A percentile compares a stretch with the other conserved stretches of the same genome.
These are phyloP conservation scores for Mycena crocata DNA, from an alignment of 768 basidiomycete species.

Conservation along the genomic window DNA sequence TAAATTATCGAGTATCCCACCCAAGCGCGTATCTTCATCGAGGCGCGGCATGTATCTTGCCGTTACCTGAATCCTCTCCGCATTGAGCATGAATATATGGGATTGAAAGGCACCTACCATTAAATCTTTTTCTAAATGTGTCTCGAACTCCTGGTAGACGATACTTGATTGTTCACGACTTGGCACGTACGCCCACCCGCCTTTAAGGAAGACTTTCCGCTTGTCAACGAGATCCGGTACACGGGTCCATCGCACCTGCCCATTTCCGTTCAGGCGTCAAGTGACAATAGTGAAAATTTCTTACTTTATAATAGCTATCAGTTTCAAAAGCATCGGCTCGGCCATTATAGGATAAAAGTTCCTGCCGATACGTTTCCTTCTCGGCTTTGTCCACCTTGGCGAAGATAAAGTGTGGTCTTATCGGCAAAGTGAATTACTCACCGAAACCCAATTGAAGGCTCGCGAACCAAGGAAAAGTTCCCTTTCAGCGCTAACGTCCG, in stretches of 20 bases:
- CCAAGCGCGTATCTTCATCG: constrained; percentile 92
- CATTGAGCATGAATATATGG: background rate
- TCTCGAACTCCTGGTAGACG: constrained; percentile 87
- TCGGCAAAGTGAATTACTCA: constrained; percentile 42
- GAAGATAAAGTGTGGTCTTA: constrained; percentile 11
- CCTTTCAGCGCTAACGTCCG: constrained; percentile 66
- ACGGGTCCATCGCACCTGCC: constrained; percentile 94
- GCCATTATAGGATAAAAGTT: constrained; percentile 59
- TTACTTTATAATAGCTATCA: constrained; percentile 85
- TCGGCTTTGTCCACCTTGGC: constrained; percentile 71
- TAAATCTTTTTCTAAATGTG: constrained; percentile 76
- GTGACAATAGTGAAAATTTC: constrained; percentile 11
- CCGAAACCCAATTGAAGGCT: constrained; percentile 75
- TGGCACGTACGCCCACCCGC: constrained; percentile 92
- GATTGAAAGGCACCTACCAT: constrained; percentile 62
- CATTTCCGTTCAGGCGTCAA: background rate
- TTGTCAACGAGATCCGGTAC: constrained; percentile 93
- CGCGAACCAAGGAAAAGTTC: constrained; percentile 72
- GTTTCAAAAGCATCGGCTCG: constrained; percentile 51
- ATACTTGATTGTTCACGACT: constrained; percentile 82
- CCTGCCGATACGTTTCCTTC: constrained; percentile 55
- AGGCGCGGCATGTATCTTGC: constrained; percentile 89
- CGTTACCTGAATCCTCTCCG: constrained; percentile 67
- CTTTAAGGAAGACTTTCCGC: constrained; percentile 79
- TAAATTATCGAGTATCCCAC: constrained; percentile 90